Percentiles rank a stretch among this genome's conserved stretches.
These are phyloP conservation scores for Aspergillus hortae DNA, from an alignment of 2,329 filamentous ascomycete species.

Conservation along the genomic window DNA sequence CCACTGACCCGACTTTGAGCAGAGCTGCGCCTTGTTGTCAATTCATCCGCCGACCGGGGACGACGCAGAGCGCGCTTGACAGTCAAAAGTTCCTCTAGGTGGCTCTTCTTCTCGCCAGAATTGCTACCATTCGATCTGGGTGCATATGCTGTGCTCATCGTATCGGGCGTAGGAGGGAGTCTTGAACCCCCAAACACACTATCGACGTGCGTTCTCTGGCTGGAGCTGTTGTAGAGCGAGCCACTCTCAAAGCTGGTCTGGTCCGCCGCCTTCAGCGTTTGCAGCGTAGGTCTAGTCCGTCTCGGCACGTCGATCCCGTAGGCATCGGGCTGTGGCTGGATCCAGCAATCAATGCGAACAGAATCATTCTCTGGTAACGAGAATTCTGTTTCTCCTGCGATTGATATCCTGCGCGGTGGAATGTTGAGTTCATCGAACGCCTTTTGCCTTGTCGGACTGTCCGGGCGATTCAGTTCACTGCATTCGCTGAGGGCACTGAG, in stretches of 20 bases:
- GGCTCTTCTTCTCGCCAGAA: slow-evolving; percentile 25
- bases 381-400: slow-evolving; percentile 15
- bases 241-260: slow-evolving; percentile 20
- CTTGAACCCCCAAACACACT: slow-evolving; percentile 31
- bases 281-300: slow-evolving; percentile 14
- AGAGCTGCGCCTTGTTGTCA: slow-evolving; percentile 29
- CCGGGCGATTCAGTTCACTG: slow-evolving; percentile 37
- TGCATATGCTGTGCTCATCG: slow-evolving; percentile 39
- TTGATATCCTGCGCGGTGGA: slow-evolving; percentile 20
- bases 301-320: slow-evolving; percentile 14
- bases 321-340: slow-evolving; percentile 21
- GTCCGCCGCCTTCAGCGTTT: slow-evolving; percentile 19
- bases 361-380: slow-evolving; percentile 13
- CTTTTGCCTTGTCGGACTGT: slow-evolving; percentile 18
- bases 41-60: slow-evolving; percentile 33
- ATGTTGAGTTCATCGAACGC: slow-evolving; percentile 27
- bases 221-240: slow-evolving; percentile 22
- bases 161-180: slow-evolving; percentile 42
- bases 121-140: slow-evolving; percentile 35
- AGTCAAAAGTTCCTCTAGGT: slow-evolving; percentile 19
- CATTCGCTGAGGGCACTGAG: slow-evolving; percentile 45
- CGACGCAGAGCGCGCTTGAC: slow-evolving; percentile 21
- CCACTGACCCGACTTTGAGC: slow-evolving; percentile 26
- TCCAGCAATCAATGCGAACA: slow-evolving; percentile 32
- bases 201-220: slow-evolving; percentile 26